Conservation (phyloP, 352 stramenopile species). For the Phytophthora sojae region DNA sequence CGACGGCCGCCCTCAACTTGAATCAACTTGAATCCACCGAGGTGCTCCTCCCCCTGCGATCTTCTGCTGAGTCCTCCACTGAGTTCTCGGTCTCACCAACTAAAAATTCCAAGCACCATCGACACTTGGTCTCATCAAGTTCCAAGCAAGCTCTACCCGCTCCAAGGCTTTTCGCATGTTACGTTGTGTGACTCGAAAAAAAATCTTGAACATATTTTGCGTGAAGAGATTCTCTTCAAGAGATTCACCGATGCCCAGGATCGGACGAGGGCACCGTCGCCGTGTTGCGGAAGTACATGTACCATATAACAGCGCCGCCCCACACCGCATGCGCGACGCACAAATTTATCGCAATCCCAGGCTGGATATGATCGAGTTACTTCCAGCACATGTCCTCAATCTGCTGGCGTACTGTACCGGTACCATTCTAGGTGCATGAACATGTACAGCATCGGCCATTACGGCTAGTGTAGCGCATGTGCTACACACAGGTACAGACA, state of each 20-base stretch:
- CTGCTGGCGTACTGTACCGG: not conserved
- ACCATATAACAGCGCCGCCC: not conserved
- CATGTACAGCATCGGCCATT: not conserved
- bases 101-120: not conserved
- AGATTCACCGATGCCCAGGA: too few relatives aligned
- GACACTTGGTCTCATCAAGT: not conserved
- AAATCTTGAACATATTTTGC: not conserved
- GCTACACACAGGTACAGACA: not conserved
- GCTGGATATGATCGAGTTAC: not conserved
- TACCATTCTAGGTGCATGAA: too few relatives aligned
- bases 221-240: too few relatives aligned
- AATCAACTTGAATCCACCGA: slow-evolving; percentile 29
- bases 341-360: not conserved
- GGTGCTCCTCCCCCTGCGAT: slow-evolving; percentile 21
- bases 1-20: slow-evolving; percentile 17
- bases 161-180: not conserved
- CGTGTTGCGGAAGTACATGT: not conserved
- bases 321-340: not conserved
- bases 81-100: slow-evolving; percentile 7
- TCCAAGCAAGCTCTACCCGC: not conserved
- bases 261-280: not conserved
- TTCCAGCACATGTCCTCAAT: not conserved
- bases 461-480: not conserved
- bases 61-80: slow-evolving; percentile 26
- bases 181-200: not conserved